Percentiles rank a stretch among this genome's conserved stretches.
Evolutionary conservation across 495 filamentous ascomycete genomes (phyloP).

Genomic region (Durotheca rogersii): DNA sequence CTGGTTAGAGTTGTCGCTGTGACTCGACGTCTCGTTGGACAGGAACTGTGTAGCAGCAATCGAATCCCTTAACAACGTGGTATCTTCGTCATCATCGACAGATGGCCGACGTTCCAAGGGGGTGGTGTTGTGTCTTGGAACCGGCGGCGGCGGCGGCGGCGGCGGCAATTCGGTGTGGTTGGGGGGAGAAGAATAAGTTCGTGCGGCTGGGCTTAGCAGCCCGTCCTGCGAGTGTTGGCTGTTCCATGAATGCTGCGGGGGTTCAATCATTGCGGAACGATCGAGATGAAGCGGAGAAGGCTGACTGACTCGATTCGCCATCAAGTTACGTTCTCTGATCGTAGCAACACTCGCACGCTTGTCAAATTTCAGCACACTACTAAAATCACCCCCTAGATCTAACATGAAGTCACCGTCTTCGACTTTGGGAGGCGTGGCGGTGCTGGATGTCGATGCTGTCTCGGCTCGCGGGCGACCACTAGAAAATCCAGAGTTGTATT

Average conservation of each 20-base stretch:
- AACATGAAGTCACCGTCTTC: slow-evolving; percentile 58
- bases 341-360: slow-evolving; percentile 57
- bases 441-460: slow-evolving; percentile 58
- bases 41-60: slow-evolving; percentile 53
- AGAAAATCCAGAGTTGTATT: slow-evolving; percentile 32
- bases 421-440: slow-evolving; percentile 68
- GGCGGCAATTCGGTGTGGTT: slow-evolving; percentile 10
- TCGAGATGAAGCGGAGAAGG: slow-evolving; percentile 63
- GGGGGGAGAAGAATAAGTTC: slow-evolving; percentile 31
- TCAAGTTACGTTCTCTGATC: slow-evolving; percentile 40
- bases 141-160: slow-evolving; percentile 25
- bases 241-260: slow-evolving; percentile 67
- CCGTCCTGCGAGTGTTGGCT: slow-evolving; percentile 67
- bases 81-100: slow-evolving; percentile 67
- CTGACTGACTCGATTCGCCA: slow-evolving; percentile 42
- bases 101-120: slow-evolving; percentile 50
- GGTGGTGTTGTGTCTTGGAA: slow-evolving; percentile 50
- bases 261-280: slow-evolving; percentile 53
- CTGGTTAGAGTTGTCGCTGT: slow-evolving; percentile 12
- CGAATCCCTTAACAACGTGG: slow-evolving; percentile 63
- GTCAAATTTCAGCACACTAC: slow-evolving; percentile 64
- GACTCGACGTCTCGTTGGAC: slow-evolving; percentile 22
- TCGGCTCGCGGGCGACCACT: slow-evolving; percentile 45
- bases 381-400: slow-evolving; percentile 63
- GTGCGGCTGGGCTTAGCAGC: slow-evolving; percentile 52